Percentiles rank a stretch among this genome's conserved stretches.
These are phyloP conservation scores for Blastocrithidia nonstop DNA, from an alignment of 208 protist species.

Conservation along the genomic window DNA sequence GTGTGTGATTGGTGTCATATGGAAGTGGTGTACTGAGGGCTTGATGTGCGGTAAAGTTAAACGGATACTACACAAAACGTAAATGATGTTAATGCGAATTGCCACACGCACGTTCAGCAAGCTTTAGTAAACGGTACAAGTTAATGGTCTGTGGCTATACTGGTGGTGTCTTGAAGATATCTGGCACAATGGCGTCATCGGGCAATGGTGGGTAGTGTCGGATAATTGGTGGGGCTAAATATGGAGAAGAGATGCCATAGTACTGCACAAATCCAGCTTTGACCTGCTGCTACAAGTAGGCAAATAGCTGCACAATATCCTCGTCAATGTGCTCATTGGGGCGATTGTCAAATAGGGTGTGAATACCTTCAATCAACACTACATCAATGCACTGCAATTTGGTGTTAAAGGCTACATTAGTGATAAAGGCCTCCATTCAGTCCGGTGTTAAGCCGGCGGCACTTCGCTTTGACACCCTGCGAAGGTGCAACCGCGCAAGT, in stretches of 20 bases:
- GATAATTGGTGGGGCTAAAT: conserved; percentile 58
- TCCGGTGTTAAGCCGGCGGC: conserved; percentile 68
- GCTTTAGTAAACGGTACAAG: conserved; percentile 46
- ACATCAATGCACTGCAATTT: conserved; percentile 73
- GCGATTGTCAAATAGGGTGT: conserved; percentile 68
- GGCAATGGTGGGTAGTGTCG: conserved; percentile 57
- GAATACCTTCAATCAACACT: conserved; percentile 60
- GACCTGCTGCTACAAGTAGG: conserved; percentile 67
- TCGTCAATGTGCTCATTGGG: conserved; percentile 54
- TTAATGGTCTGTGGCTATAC: conserved; percentile 37
- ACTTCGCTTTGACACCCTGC: conserved; percentile 31
- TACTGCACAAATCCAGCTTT: conserved; percentile 63
- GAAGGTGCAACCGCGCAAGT: conserved; percentile 49
- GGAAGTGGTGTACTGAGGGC: conserved; percentile 54
- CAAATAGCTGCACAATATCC: conserved; percentile 71
- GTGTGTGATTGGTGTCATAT: conserved; percentile 73
- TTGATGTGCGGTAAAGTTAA: conserved; percentile 73
- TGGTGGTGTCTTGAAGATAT: conserved; percentile 41
- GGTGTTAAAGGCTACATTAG: conserved; percentile 74
- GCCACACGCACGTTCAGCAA: conserved; percentile 48
- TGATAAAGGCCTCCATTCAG: conserved; percentile 81
- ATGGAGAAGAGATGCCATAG: conserved; percentile 66
- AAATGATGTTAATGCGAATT: conserved; percentile 39
- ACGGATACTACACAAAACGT: conserved; percentile 77
- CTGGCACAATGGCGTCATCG: conserved; percentile 59